phyloP scores from a whole-genome alignment of 352 stramenopile species.

The Pythium chondricola region DNA sequence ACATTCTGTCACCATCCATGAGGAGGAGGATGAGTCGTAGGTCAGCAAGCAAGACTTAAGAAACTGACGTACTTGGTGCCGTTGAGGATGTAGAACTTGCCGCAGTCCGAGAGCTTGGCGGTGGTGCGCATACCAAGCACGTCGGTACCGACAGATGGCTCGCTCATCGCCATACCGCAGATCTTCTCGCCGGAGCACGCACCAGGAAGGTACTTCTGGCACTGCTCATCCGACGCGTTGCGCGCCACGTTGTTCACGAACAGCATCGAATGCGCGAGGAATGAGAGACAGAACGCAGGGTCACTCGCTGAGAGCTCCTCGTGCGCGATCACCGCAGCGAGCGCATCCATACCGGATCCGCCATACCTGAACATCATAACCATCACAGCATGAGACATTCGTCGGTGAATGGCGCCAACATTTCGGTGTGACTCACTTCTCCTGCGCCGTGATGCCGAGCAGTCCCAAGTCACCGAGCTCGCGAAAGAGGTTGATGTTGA shows the following conservation, averaged over 20 bases:
- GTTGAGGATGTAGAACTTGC: constrained; percentile 90
- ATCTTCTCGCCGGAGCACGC: constrained; percentile 93
- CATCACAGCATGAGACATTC: too few species aligned
- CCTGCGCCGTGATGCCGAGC: constrained; percentile 93
- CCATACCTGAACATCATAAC: constrained; percentile 86
- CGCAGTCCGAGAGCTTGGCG: constrained; percentile 79
- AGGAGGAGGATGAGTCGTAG: too few species aligned
- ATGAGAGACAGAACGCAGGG: constrained; percentile 97
- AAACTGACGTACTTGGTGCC: constrained; percentile 74
- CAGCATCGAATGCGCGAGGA: constrained; percentile 92
- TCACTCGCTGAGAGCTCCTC: constrained; percentile 96
- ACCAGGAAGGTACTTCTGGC: constrained; percentile 83
- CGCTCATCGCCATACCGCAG: constrained; percentile 98
- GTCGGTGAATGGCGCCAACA: too few species aligned
- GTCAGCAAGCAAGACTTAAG: too few species aligned
- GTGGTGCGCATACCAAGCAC: constrained; percentile 95
- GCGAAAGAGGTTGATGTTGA: constrained; percentile 95
- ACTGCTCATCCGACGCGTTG: constrained; percentile 88
- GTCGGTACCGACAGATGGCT: constrained; percentile 94
- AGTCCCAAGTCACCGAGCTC: constrained; percentile 94
- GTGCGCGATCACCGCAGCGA: constrained; percentile 92
- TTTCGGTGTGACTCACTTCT: constrained; percentile 83
- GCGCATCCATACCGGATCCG: constrained; percentile 93
- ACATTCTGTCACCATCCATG: constrained; percentile 95
- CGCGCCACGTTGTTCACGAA: constrained; percentile 92